Base-by-base conservation (phyloP, 2,329 filamentous ascomycete genomes). In the Mycosphaerella sp. region DNA sequence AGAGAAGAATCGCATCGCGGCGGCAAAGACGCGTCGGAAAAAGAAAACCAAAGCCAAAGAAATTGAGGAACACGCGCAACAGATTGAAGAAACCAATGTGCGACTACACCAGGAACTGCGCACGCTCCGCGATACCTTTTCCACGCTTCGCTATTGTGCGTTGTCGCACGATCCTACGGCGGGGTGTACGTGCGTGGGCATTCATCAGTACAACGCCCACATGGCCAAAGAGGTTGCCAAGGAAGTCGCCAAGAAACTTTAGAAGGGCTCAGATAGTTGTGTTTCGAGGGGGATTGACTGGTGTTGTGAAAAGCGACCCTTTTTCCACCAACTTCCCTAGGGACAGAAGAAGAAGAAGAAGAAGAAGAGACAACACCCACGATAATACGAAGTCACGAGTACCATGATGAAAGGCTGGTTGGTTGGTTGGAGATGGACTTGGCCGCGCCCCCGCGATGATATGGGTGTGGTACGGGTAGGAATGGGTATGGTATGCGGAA, bases 11-110 rank as follows among this genome's bases (percentile, higher is more conserved):
- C 54, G 54, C 17, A 40, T 56, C 9, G 48, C 54, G 2, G 54
- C 54, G 7, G 49, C 45, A 17, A 56, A 56, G 31, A 56, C 54
- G 23, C 49, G 54, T 10, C 39, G 49, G 6, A 56, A 53, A 42
- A 53, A 56, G 40, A 56, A 53, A 11, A 43, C 21, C 12, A 40
- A 32, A 7, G 54, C 54, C 34, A 53, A 56, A 39, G 54, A 56
- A n/a, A 51, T 52, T 29, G 54, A 56, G 41, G 45, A 52, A 8
- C 45, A 32, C 10, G 54, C 54, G 3, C 29, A 48, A 14, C 44
- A 56, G 7, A 48, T 56, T n/a, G 45, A 48, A 6, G 26, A 40
- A n/a, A 41, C 38, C n/a, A 56, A 56, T 21, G 34, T 42, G 6
- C n/a, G 34, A 11, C 41, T 56, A 23, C 50, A 53, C 21, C 54